Percentiles rank a stretch among this genome's conserved stretches.
Conservation (phyloP, 345 rosid genomes). For the Sonneratia caseolaris region DNA sequence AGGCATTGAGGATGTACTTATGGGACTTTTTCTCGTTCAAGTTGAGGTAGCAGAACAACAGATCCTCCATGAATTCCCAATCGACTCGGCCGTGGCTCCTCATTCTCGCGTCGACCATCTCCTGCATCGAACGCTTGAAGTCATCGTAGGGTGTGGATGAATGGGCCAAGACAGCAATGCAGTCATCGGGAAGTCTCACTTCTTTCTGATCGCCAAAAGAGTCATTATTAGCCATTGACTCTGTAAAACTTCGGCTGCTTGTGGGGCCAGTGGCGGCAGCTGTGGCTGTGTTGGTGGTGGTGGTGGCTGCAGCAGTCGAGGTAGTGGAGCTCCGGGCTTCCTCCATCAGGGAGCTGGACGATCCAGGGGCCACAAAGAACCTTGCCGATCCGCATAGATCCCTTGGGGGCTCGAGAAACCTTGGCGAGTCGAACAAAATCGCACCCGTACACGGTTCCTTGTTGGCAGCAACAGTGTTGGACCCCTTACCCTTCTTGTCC, state of each 20-base stretch:
- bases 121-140: constrained; percentile 72
- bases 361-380: constrained; percentile 37
- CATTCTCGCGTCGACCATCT: constrained; percentile 52
- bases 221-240: neutral
- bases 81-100: constrained; percentile 27
- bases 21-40: constrained; percentile 65
- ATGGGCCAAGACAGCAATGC: constrained; percentile 44
- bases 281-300: constrained; percentile 8
- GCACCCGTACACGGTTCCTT: neutral
- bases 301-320: constrained; percentile 15
- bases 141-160: constrained; percentile 49
- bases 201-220: neutral
- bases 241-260: neutral
- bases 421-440: constrained; percentile 25
- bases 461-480: neutral
- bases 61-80: constrained; percentile 85
- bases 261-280: constrained; percentile 15
- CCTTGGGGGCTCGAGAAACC: constrained; percentile 22
- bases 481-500: constrained; percentile 6
- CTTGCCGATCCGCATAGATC: constrained; percentile 30
- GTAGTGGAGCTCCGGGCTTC: constrained; percentile 37
- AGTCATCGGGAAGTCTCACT: constrained; percentile 34
- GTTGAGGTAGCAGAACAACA: constrained; percentile 56
- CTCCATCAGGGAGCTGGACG: constrained; percentile 38
- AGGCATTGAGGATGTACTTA: constrained; percentile 65